These are phyloP conservation scores for Cercophora sp. DNA, from an alignment of 495 filamentous ascomycete species.

Conservation along the genomic window DNA sequence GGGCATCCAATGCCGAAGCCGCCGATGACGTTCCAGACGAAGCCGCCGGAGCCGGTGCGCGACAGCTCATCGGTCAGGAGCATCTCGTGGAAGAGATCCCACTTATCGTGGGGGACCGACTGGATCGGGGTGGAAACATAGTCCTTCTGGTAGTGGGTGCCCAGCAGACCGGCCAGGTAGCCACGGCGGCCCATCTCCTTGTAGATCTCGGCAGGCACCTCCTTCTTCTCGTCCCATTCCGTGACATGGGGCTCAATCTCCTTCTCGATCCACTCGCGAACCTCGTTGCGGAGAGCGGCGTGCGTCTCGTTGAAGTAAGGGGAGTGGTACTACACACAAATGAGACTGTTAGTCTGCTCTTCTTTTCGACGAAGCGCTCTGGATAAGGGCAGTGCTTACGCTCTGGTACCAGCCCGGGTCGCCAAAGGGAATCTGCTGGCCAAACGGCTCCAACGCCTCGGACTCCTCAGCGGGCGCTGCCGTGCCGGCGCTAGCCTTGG, in stretches of 20 bases:
- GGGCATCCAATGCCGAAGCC: constrained; percentile 93
- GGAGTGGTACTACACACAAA: constrained; percentile 74
- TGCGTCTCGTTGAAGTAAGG: constrained; percentile 94
- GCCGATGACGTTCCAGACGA: constrained; percentile 97
- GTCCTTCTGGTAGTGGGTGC: constrained; percentile 72
- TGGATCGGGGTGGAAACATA: constrained; percentile 66
- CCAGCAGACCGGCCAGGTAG: constrained; percentile 86
- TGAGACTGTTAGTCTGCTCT: too few relatives aligned
- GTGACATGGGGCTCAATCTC: constrained; percentile 88
- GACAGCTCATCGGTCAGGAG: constrained; percentile 90
- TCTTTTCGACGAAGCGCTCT: background rate
- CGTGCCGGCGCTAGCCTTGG: constrained; percentile 49
- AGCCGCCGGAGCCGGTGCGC: constrained; percentile 80
- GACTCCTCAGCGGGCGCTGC: constrained; percentile 51
- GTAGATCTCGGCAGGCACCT: constrained; percentile 83
- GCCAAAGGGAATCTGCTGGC: constrained; percentile 82
- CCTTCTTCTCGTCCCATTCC: constrained; percentile 94
- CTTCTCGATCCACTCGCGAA: constrained; percentile 84
- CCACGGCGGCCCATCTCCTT: constrained; percentile 91
- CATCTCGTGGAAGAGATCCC: constrained; percentile 98
- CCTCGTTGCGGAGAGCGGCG: constrained; percentile 80
- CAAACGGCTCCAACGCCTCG: constrained; percentile 78
- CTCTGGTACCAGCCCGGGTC: constrained; percentile 97
- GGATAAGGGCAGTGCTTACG: constrained; percentile 50
- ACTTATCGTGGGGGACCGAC: constrained; percentile 79